Evolutionary conservation across 225 moss, liverwort and hornwort species (phyloP), one percentile per base, ranked within the genome.

Genomic region (Anthoceros angustus): DNA sequence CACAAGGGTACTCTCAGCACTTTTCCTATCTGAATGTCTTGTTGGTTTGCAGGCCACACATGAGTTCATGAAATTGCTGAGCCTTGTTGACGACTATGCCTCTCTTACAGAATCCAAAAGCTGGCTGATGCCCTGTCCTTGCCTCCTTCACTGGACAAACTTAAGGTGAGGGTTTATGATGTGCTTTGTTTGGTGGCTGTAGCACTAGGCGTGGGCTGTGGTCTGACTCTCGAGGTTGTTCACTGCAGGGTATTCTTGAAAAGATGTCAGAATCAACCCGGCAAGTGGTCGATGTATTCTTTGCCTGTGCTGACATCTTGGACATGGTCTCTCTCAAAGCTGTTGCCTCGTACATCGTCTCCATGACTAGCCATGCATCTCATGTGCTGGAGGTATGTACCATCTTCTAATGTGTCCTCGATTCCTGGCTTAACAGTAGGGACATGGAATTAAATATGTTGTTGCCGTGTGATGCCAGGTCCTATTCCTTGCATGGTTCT

Each of bases 291-390:
- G 91, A 90, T 71, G 83, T 91, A 41, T 88, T 79, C 70, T 77
- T 71, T 64, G 77, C 86, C 66, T 80, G 86, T 68, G 85, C 88
- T 48, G 83, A 82, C 55, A 86, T 91, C 16, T 82, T 78, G 82
- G 77, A 82, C 24, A 82, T 82, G 39, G 81, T 95, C 46, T 88
- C 95, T 40, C 70, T 71, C 43, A 80, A 84, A 67, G 84, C 95
- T 26, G 78, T 91, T 70, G 83, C 95, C 65, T 88, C 91, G 63
- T 95, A 95, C 72, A 90, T 95, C 55, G 90, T 95, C 62, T 95
- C 95, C 72, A 95, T 95, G 95, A 88, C 95, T 64, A 86, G 95
- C 49, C 79, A 77, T 71, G 95, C 86, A 62, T 95, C 95, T 70
- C 83, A 95, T 75, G 88, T 95, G 40, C 74, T 95, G 88, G 95